Evolutionary conservation across 2,329 filamentous ascomycete species (phyloP).

Genomic region (Dactylonectria estremocensis): DNA sequence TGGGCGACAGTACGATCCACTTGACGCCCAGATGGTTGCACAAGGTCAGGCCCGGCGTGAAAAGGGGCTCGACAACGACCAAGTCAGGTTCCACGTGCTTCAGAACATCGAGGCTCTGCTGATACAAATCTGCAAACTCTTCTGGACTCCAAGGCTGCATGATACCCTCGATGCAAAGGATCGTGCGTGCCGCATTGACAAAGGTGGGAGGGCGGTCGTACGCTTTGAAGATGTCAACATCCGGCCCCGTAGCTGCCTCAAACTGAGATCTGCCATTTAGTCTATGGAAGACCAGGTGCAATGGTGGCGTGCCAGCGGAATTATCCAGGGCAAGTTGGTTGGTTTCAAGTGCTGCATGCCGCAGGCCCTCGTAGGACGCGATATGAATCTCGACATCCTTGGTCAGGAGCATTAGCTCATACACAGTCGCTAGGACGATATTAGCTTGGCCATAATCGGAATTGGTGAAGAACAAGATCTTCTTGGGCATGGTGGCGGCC

Average conservation of each 20-base stretch:
- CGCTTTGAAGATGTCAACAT: no score
- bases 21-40: constrained; percentile 54
- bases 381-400: constrained; percentile 60
- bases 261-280: constrained; percentile 37
- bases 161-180: constrained; percentile 54
- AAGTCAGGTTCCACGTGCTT: constrained; percentile 56
- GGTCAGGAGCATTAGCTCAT: constrained; percentile 55
- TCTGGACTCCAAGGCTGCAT: constrained; percentile 41
- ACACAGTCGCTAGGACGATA: constrained; percentile 60
- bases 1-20: constrained; percentile 60
- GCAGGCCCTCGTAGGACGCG: constrained; percentile 58
- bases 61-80: constrained; percentile 60
- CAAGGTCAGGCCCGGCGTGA: constrained; percentile 61
- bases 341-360: background rate
- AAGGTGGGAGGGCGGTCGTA: no score
- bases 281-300: constrained; percentile 48
- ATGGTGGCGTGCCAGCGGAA: background rate
- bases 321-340: constrained; percentile 5
- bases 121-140: constrained; percentile 54
- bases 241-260: no score
- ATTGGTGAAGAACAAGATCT: constrained; percentile 61
- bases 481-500: constrained; percentile 13
- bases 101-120: constrained; percentile 58
- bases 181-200: constrained; percentile 26
- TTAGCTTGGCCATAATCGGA: constrained; percentile 64